Conservation (phyloP, 139 green algal species). For the Micractinium conductrix region DNA sequence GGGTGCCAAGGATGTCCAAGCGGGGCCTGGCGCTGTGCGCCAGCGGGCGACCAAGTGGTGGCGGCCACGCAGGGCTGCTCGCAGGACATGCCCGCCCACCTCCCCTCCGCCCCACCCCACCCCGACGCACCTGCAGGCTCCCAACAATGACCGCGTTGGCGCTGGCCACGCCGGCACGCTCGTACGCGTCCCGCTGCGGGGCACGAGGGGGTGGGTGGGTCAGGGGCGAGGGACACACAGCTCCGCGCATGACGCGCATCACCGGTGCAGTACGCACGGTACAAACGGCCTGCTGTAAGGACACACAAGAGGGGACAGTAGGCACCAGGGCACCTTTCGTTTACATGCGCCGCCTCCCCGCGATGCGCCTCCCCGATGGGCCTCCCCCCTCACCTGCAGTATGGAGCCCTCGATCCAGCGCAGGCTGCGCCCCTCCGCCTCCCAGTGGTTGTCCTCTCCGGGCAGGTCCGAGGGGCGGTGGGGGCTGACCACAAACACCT, state of each 20-base stretch:
- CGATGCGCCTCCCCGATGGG: not conserved
- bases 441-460: not conserved
- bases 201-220: not conserved
- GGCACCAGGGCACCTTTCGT: not conserved
- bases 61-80: too few relatives aligned
- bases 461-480: constrained; percentile 25
- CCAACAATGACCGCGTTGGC: constrained; percentile 22
- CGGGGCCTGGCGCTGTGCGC: too few relatives aligned
- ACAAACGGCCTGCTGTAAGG: too few relatives aligned
- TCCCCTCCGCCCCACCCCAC: too few relatives aligned
- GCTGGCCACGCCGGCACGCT: not conserved
- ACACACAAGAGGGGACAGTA: too few relatives aligned
- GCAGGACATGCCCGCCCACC: too few relatives aligned
- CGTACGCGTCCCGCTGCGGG: not conserved
- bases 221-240: too few relatives aligned
- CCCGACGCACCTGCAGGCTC: not conserved
- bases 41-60: too few relatives aligned
- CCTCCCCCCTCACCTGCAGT: not conserved
- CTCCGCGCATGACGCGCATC: too few relatives aligned
- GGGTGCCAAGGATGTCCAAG: too few relatives aligned
- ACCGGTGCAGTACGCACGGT: too few relatives aligned
- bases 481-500: constrained; percentile 34
- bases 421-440: constrained; percentile 14
- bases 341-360: not conserved
- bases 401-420: not conserved